phyloP scores from a whole-genome alignment of 1,284 basidiomycete species.

The Exobasidium cylindrosporum region DNA sequence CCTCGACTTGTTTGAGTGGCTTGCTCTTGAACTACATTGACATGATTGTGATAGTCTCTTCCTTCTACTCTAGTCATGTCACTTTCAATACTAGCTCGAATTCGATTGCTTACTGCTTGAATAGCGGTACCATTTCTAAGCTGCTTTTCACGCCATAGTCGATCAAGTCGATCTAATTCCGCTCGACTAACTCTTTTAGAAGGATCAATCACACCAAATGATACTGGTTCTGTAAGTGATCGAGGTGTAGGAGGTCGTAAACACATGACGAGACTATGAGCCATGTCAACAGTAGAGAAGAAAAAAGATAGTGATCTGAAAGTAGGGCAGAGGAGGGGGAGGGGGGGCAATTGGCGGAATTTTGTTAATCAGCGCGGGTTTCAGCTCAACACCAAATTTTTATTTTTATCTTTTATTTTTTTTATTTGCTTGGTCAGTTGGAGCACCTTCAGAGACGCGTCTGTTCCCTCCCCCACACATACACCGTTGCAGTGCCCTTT shows the following conservation, averaged over 20 bases:
- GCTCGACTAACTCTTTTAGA: background rate
- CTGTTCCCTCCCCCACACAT: too few relatives aligned
- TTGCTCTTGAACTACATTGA: background rate
- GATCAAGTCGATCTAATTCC: slow-evolving; percentile 6
- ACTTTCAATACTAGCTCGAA: slow-evolving; percentile 5
- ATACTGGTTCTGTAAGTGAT: background rate
- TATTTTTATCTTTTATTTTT: too few relatives aligned
- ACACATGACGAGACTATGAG: background rate
- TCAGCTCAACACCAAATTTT: too few relatives aligned
- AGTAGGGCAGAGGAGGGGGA: background rate
- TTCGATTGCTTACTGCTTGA: background rate
- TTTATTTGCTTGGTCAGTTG: too few relatives aligned
- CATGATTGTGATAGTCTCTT: background rate
- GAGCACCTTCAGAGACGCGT: too few relatives aligned
- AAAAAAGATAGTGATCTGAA: background rate
- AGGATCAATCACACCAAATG: slow-evolving; percentile 4
- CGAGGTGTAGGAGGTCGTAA: background rate
- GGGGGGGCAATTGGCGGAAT: too few relatives aligned
- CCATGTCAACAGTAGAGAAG: background rate
- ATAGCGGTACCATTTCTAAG: background rate
- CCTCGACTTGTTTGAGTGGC: background rate
- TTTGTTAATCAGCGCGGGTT: too few relatives aligned
- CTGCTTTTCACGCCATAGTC: background rate
- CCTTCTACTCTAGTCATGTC: slow-evolving; percentile 2
- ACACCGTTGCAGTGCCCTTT: too few relatives aligned